phyloP scores from a whole-genome alignment of 208 protist species.

The Acanthamoeba sp. region DNA sequence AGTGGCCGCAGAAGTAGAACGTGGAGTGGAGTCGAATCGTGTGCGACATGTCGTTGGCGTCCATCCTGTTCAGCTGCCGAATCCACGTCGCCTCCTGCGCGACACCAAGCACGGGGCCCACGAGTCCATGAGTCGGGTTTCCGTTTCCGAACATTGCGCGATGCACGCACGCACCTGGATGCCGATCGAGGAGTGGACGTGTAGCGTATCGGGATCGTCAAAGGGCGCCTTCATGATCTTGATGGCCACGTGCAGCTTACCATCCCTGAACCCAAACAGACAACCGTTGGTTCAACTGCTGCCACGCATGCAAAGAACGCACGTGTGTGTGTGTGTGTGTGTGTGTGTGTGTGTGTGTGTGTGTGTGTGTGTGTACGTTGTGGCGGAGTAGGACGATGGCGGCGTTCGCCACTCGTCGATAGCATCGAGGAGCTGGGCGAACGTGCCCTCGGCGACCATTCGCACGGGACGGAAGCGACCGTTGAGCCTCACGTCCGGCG shows the following conservation, averaged over 20 bases:
- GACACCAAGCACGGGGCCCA: background rate
- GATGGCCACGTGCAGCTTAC: conserved; percentile 30
- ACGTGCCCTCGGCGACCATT: conserved; percentile 47
- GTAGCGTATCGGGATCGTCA: background rate
- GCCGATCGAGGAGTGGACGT: background rate
- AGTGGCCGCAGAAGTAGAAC: conserved; percentile 29
- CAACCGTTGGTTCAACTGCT: background rate
- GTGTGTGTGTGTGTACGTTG: background rate
- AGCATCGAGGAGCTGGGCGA: conserved; percentile 42
- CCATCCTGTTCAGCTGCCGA: background rate
- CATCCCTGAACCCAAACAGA: background rate
- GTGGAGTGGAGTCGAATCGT: conserved; percentile 24
- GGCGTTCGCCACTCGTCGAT: conserved; percentile 8
- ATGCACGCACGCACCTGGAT: background rate
- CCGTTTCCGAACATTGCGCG: background rate
- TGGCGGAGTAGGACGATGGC: conserved; percentile 1
- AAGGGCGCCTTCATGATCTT: conserved; percentile 54
- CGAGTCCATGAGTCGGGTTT: background rate
- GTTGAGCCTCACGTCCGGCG: background rate
- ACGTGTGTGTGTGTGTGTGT: too few species aligned
- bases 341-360: too few species aligned
- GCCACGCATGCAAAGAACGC: too few species aligned
- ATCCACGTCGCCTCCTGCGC: conserved; percentile 21
- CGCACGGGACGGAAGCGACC: conserved; percentile 25
- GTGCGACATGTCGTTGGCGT: background rate